Percentiles rank a stretch among this genome's conserved stretches.
Evolutionary conservation across 495 filamentous ascomycete species (phyloP).

Genomic region (Neurospora sp.): DNA sequence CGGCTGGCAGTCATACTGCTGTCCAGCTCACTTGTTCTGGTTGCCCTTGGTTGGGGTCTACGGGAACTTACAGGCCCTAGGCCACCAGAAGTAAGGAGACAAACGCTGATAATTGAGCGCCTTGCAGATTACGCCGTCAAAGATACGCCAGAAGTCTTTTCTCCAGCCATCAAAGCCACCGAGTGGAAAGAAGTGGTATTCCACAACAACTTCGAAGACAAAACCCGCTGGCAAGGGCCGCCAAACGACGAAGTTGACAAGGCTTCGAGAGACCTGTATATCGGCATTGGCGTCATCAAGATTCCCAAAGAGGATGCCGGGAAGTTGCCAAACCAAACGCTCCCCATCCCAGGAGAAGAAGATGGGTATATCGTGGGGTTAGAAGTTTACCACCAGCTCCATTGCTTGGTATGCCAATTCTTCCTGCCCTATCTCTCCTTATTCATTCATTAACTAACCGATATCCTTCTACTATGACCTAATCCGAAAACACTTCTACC

Average conservation of each 20-base stretch:
- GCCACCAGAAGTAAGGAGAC: background rate
- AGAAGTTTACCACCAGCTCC: conserved; percentile 13
- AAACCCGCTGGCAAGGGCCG: background rate
- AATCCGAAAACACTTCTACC: conserved; percentile 2
- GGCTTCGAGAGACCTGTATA: conserved; percentile 1
- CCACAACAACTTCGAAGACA: conserved; percentile 3
- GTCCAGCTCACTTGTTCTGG: background rate
- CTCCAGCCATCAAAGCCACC: background rate
- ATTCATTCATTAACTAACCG: background rate
- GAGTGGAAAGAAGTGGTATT: conserved; percentile 4
- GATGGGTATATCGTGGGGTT: conserved; percentile 2
- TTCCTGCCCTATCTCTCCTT: background rate
- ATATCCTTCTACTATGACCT: background rate
- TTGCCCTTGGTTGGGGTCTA: background rate
- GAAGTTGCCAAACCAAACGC: conserved; percentile 1
- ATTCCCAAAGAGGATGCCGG: background rate
- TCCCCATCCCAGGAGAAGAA: background rate
- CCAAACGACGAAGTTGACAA: conserved; percentile 1
- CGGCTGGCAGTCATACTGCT: background rate
- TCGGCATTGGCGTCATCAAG: conserved; percentile 1
- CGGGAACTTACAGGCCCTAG: background rate
- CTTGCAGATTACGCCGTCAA: background rate
- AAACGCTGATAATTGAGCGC: background rate
- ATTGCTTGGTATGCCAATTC: conserved; percentile 6
- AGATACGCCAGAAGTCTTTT: background rate